These are phyloP conservation scores for Aspergillus ruber DNA, from an alignment of 2,329 filamentous ascomycete species.

Conservation along the genomic window DNA sequence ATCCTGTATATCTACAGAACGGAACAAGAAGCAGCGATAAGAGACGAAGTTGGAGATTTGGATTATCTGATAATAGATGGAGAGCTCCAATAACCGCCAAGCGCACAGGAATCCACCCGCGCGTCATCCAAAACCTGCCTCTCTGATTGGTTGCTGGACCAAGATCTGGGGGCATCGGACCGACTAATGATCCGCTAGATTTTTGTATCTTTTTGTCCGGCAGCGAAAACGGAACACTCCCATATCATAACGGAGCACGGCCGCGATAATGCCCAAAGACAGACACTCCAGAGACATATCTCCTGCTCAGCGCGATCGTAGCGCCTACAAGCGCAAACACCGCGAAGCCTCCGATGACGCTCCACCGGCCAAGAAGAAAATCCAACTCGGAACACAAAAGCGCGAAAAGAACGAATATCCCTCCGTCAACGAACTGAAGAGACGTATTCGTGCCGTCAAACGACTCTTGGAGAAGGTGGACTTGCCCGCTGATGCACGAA, in stretches of 20 bases:
- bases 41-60: too few relatives aligned
- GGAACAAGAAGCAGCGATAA: too few relatives aligned
- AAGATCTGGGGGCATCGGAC: constrained; percentile 21
- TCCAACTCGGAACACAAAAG: constrained; percentile 13
- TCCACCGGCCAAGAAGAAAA: constrained; percentile 23
- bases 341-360: constrained; percentile 20
- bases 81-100: background rate
- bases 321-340: constrained; percentile 26
- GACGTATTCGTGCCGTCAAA: constrained; percentile 50
- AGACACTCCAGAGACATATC: constrained; percentile 8
- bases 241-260: background rate
- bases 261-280: constrained; percentile 7
- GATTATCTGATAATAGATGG: too few relatives aligned
- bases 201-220: constrained; percentile 12
- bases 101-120: background rate
- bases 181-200: constrained; percentile 22
- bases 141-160: constrained; percentile 20
- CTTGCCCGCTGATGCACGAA: constrained; percentile 49
- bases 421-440: constrained; percentile 48
- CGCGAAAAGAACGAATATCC: constrained; percentile 21
- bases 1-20: too few relatives aligned
- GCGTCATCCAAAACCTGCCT: constrained; percentile 9
- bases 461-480: constrained; percentile 45
- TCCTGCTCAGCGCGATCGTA: constrained; percentile 9
- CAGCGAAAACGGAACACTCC: background rate